phyloP scores from a whole-genome alignment of 768 basidiomycete species.

The Amanita pseudoporphyria region DNA sequence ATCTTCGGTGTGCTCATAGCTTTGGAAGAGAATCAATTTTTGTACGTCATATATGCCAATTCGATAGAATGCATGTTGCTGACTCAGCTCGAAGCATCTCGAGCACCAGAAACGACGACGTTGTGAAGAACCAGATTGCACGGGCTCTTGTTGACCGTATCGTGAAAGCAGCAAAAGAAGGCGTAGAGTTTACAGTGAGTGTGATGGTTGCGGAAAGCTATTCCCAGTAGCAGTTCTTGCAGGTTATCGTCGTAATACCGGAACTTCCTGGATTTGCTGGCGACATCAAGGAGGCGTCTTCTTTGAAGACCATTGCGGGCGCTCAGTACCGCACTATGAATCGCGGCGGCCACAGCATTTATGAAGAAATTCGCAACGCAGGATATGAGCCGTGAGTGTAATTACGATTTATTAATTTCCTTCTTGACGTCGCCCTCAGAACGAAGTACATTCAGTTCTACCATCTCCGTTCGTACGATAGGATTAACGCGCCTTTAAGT shows the following conservation, averaged over 20 bases:
- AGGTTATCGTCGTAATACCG: conserved; percentile 85
- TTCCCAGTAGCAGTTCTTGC: not conserved
- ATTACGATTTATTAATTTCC: not conserved
- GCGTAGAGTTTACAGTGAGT: conserved; percentile 67
- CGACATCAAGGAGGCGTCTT: conserved; percentile 55
- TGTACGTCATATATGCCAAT: conserved; percentile 37
- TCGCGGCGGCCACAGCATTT: conserved; percentile 79
- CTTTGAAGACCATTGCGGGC: conserved; percentile 78
- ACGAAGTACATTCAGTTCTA: conserved; percentile 84
- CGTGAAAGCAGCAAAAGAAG: conserved; percentile 61
- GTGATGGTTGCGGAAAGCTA: not conserved
- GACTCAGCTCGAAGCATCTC: conserved; percentile 51
- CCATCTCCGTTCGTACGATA: conserved; percentile 85
- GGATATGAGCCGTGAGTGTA: conserved; percentile 67
- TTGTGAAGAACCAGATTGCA: conserved; percentile 78
- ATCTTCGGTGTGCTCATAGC: not conserved
- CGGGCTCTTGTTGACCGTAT: conserved; percentile 78
- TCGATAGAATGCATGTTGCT: conserved; percentile 6
- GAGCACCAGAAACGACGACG: conserved; percentile 48
- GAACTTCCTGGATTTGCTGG: conserved; percentile 89
- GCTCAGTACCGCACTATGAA: conserved; percentile 87
- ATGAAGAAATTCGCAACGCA: conserved; percentile 67
- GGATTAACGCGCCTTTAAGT: conserved; percentile 74
- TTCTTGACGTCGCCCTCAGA: conserved; percentile 24
- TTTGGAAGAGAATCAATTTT: conserved; percentile 72